phyloP scores from a whole-genome alignment of 2,329 filamentous ascomycete genomes.

The Fusarium aywerte region DNA sequence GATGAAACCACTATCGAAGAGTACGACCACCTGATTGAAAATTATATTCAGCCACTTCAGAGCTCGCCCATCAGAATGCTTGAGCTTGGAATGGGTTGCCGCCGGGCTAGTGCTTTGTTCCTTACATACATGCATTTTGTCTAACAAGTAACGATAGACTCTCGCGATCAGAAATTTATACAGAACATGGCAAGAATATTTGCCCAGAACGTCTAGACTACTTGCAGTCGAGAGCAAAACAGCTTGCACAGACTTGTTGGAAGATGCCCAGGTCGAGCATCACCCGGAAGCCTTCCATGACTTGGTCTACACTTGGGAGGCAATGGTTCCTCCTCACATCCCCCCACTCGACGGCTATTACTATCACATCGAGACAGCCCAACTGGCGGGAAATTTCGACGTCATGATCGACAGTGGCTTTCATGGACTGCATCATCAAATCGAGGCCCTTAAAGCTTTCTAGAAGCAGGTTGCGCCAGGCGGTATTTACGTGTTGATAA shows the following conservation, averaged over 20 bases:
- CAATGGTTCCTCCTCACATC: neutral
- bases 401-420: constrained; percentile 56
- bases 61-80: constrained; percentile 53
- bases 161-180: neutral
- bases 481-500: constrained; percentile 51
- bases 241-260: neutral
- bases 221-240: neutral
- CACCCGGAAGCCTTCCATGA: neutral
- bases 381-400: constrained; percentile 37
- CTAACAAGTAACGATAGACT: neutral
- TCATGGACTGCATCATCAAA: constrained; percentile 54
- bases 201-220: neutral
- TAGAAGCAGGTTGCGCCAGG: constrained; percentile 51
- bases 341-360: neutral
- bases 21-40: constrained; percentile 56
- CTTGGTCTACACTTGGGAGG: neutral
- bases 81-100: constrained; percentile 56
- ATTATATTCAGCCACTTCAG: constrained; percentile 50
- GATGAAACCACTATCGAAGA: constrained; percentile 54
- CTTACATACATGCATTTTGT: constrained; percentile 26
- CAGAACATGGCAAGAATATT: neutral
- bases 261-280: neutral
- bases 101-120: constrained; percentile 44
- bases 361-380: neutral
- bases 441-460: constrained; percentile 51